Evolutionary conservation across 2,329 filamentous ascomycete species (phyloP).

Genomic region (Pseudocercospora eumusae): DNA sequence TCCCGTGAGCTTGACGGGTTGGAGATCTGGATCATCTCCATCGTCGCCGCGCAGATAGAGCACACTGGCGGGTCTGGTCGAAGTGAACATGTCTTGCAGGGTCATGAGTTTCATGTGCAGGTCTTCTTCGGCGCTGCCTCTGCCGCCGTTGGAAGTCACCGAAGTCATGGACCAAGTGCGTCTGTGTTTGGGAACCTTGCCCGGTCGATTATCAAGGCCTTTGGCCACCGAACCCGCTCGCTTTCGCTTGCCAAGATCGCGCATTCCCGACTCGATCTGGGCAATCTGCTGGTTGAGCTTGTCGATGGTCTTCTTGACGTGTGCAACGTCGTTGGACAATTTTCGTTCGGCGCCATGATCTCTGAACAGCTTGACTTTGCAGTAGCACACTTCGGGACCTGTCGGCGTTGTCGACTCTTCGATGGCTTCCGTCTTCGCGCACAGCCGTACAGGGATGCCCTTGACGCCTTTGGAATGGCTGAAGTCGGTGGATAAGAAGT

Average conservation of each 20-base stretch:
- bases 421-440: conserved; percentile 82
- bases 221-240: conserved; percentile 55
- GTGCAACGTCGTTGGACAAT: conserved; percentile 87
- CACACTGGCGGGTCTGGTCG: conserved; percentile 74
- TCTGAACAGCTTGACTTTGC: conserved; percentile 95
- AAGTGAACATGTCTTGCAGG: conserved; percentile 85
- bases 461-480: conserved; percentile 99
- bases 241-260: conserved; percentile 62
- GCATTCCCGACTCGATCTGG: conserved; percentile 65
- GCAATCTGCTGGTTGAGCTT: conserved; percentile 92
- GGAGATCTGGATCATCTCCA: conserved; percentile 74
- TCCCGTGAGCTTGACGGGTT: conserved; percentile 72
- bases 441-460: conserved; percentile 90
- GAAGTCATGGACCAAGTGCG: conserved; percentile 95
- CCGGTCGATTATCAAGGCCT: conserved; percentile 60
- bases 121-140: conserved; percentile 63
- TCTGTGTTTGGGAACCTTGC: conserved; percentile 89
- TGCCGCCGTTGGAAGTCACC: conserved; percentile 47
- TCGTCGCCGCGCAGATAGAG: conserved; percentile 77
- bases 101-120: conserved; percentile 75
- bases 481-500: conserved; percentile 97
- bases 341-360: conserved; percentile 96
- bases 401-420: conserved; percentile 33
- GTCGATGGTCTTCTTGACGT: conserved; percentile 95
- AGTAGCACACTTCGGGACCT: conserved; percentile 75